Conservation (phyloP, 2,329 filamentous ascomycete species). For the Didymella pinodella region DNA sequence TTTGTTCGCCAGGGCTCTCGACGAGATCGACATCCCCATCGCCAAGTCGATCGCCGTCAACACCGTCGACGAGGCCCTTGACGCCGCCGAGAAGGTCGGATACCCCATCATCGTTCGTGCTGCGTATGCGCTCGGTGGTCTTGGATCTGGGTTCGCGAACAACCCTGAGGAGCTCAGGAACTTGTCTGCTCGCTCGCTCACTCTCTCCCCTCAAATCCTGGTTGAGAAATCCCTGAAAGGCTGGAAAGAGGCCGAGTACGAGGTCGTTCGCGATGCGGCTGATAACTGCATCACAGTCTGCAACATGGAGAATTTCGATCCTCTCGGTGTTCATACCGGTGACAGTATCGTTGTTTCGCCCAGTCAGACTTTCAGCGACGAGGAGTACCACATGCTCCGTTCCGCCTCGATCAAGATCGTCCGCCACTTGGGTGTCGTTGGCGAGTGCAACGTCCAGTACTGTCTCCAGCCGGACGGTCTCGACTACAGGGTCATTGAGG, state of each 20-base stretch:
- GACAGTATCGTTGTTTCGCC: constrained; percentile 98
- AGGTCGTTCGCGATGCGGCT: constrained; percentile 93
- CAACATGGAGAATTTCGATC: constrained; percentile 99
- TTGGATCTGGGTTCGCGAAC: constrained; percentile 95
- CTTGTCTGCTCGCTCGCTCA: constrained; percentile 89
- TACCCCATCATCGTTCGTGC: constrained; percentile 99
- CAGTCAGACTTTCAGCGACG: constrained; percentile 94
- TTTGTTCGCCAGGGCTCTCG: constrained; percentile 91
- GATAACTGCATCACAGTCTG: constrained; percentile 99
- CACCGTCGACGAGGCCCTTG: constrained; percentile 89
- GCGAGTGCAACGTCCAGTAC: constrained; percentile 99
- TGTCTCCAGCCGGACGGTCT: constrained; percentile 94
- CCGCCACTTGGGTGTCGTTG: constrained; percentile 93
- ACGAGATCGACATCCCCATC: constrained; percentile 97
- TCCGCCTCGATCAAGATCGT: constrained; percentile 98
- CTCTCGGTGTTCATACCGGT: constrained; percentile 95
- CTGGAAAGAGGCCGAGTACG: constrained; percentile 99
- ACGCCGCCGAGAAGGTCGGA: constrained; percentile 84
- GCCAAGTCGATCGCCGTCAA: constrained; percentile 93
- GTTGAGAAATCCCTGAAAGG: constrained; percentile 99
- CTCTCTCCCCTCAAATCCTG: constrained; percentile 92
- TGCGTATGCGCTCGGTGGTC: constrained; percentile 93
- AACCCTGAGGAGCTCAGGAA: constrained; percentile 93
- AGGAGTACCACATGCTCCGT: constrained; percentile 99
- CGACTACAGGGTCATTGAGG: constrained; percentile 98